phyloP scores from a whole-genome alignment of 2,329 filamentous ascomycete species.

The Acrocalymma vagum region DNA sequence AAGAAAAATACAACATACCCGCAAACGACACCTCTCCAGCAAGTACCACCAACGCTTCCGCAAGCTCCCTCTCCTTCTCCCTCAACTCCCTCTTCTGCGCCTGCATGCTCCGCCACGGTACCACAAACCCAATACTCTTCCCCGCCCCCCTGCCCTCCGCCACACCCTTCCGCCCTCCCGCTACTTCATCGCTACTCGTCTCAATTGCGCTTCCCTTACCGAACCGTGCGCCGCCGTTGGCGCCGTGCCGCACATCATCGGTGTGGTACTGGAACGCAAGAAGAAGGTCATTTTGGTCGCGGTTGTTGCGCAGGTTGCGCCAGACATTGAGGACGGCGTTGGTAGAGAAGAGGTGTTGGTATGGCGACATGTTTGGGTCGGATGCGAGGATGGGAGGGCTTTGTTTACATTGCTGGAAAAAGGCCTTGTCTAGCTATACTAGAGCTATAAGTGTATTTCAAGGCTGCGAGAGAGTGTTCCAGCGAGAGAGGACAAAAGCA shows the following conservation, averaged over 20 bases:
- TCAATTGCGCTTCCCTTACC: conserved; percentile 25
- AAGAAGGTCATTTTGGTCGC: conserved; percentile 40
- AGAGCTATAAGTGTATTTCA: too few relatives aligned
- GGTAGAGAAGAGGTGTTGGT: conserved; percentile 43
- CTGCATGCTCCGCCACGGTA: conserved; percentile 47
- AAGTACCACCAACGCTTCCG: conserved; percentile 42
- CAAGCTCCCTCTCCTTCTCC: conserved; percentile 43
- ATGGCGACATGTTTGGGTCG: conserved; percentile 34
- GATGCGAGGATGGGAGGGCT: neutral
- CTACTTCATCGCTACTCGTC: conserved; percentile 25
- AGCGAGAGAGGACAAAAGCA: too few relatives aligned
- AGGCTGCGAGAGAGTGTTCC: too few relatives aligned
- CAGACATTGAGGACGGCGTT: conserved; percentile 44
- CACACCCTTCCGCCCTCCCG: conserved; percentile 23
- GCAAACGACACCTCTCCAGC: conserved; percentile 44
- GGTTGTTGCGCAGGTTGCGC: conserved; percentile 40
- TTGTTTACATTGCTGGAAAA: conserved; percentile 24
- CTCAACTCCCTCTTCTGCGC: conserved; percentile 39
- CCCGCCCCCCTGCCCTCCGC: conserved; percentile 20
- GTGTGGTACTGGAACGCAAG: conserved; percentile 44
- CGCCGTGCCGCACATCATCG: conserved; percentile 30
- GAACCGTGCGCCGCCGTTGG: conserved; percentile 23
- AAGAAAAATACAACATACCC: conserved; percentile 30
- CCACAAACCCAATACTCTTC: conserved; percentile 45
- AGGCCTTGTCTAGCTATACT: too few relatives aligned